Evolutionary conservation across 768 basidiomycete species (phyloP), one percentile per base, ranked within the genome.

Genomic region (Cystoderma amianthinum): DNA sequence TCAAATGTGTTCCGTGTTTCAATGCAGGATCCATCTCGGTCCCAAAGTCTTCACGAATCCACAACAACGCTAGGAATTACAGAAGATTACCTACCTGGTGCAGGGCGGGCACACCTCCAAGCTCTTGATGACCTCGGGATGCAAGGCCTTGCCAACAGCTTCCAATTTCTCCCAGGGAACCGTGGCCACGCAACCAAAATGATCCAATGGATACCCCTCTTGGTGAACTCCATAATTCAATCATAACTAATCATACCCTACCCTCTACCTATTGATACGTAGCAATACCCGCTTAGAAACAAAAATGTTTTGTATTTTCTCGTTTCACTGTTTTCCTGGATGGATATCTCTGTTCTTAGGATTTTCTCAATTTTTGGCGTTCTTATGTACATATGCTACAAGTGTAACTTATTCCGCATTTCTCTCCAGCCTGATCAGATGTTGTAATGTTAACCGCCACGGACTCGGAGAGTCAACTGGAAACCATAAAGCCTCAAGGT

Each of bases 1-100:
- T 84, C 86, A n/a, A 80, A 70, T 45, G 76, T 91, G 41, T 88
- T 87, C 68, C 76, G 80, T 13, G 68, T 83, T 21, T 74, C 83
- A 5, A 65, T 82, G 45, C 71, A 76, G 45, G 83, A 85, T 44
- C 57, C 68, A 39, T 57, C 60, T 34, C 69, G 63, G 39, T 55
- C 55, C n/a, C 57, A 61, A 13, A 51, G 63, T 13, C 60, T 67
- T 24, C 69, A 69, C 19, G 72, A 68, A 10, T 40, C 88, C 3
- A 65, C 73, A 35, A 80, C 84, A 16, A 84, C 82, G 0, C 61
- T 88, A 35, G 74, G 68, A 47, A 79, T 76, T 0, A 65, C 77
- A 13, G 82, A 85, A 6, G 85, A 86, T 37, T 62, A 57, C 23
- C 42, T 56, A 13, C 64, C 68, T 34, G 72, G 68, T 4, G 63